These are phyloP conservation scores for Terana coerulea DNA, from an alignment of 768 basidiomycete genomes.

Conservation along the genomic window DNA sequence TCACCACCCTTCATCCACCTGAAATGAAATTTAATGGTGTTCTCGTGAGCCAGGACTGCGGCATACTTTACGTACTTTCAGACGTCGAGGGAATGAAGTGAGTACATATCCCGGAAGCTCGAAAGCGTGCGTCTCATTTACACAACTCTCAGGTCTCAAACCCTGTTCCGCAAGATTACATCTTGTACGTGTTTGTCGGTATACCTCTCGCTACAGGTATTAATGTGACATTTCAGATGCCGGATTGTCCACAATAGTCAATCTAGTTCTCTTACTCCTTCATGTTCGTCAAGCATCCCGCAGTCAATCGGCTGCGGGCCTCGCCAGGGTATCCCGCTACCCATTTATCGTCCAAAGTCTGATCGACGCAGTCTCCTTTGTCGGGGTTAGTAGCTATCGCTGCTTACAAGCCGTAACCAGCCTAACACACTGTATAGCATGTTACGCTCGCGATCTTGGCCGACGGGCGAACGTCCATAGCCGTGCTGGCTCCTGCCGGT, in stretches of 20 bases:
- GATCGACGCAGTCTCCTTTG: slow-evolving; percentile 81
- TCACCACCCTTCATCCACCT: slow-evolving; percentile 54
- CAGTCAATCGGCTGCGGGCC: slow-evolving; percentile 73
- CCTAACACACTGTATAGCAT: slow-evolving; percentile 39
- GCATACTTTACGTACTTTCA: slow-evolving; percentile 62
- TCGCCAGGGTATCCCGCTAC: slow-evolving; percentile 80
- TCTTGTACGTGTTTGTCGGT: slow-evolving; percentile 34
- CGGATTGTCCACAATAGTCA: slow-evolving; percentile 59
- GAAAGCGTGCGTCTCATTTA: too few species aligned
- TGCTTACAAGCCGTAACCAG: background rate
- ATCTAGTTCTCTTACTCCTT: slow-evolving; percentile 62
- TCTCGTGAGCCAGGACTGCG: slow-evolving; percentile 77
- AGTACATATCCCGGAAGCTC: too few species aligned
- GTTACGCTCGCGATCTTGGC: slow-evolving; percentile 85
- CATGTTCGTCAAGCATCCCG: slow-evolving; percentile 71
- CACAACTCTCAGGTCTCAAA: slow-evolving; percentile 29
- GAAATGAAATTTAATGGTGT: slow-evolving; percentile 59
- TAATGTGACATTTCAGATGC: slow-evolving; percentile 57
- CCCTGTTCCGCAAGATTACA: slow-evolving; percentile 42
- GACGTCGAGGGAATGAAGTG: slow-evolving; percentile 71
- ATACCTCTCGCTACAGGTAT: background rate
- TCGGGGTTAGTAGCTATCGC: slow-evolving; percentile 40
- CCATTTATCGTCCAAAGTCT: slow-evolving; percentile 76
- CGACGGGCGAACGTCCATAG: slow-evolving; percentile 76
- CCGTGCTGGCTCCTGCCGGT: slow-evolving; percentile 82